Conservation (phyloP, 345 rosid species). For the Erysimum cheiranthoides region DNA sequence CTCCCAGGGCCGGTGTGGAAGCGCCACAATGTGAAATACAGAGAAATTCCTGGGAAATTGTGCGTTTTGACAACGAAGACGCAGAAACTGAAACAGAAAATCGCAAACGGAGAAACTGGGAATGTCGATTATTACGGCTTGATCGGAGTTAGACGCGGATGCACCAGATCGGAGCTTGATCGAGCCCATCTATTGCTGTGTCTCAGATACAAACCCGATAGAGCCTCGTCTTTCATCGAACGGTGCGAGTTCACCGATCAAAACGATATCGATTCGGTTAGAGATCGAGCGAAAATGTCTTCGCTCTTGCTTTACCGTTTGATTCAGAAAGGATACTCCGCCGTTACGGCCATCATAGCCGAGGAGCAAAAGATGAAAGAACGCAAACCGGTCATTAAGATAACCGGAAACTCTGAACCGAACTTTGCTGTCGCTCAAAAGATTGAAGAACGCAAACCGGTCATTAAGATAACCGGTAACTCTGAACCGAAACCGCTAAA, state of each 20-base stretch:
- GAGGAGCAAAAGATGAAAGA: constrained; percentile 59
- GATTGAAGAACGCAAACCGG: constrained; percentile 23
- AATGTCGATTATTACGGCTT: constrained; percentile 83
- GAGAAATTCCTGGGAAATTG: constrained; percentile 85
- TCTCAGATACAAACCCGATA: constrained; percentile 85
- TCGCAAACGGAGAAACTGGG: constrained; percentile 78
- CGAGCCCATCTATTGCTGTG: constrained; percentile 80
- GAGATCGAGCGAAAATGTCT: constrained; percentile 83
- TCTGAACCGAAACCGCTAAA: constrained; percentile 32
- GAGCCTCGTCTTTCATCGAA: constrained; percentile 70
- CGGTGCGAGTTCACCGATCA: constrained; percentile 79
- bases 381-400: constrained; percentile 3
- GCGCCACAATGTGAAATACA: constrained; percentile 77
- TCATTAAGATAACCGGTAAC: constrained; percentile 7
- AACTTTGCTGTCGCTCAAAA: constrained; percentile 52
- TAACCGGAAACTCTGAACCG: constrained; percentile 21
- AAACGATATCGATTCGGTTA: constrained; percentile 70
- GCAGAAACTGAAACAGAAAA: constrained; percentile 69
- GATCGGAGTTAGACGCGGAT: constrained; percentile 86
- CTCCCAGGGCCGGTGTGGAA: constrained; percentile 99
- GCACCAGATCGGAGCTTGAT: constrained; percentile 86
- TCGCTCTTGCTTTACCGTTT: constrained; percentile 78
- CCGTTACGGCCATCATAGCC: constrained; percentile 58
- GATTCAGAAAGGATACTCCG: constrained; percentile 81
- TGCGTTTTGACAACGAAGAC: constrained; percentile 70